Evolutionary conservation across 2,329 filamentous ascomycete genomes (phyloP), one percentile per base, ranked within the genome.

Genomic region (Aspergillus cejpii): DNA sequence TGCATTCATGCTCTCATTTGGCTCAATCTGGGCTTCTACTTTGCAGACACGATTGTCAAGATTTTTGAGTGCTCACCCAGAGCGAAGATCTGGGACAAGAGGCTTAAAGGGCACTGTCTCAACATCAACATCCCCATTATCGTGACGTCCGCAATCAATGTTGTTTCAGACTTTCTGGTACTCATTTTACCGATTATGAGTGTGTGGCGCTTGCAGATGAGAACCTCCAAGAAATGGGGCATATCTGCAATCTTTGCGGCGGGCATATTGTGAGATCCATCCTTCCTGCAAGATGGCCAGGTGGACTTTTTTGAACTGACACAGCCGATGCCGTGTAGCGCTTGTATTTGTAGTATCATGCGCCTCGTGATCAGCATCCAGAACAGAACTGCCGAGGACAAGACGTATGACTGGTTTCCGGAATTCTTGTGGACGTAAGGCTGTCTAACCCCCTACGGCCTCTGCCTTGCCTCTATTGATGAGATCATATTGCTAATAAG

Each of bases 351-450:
- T 6, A 60, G 55, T 26, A 45, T 61, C 19, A 55, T 61, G 51
- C 49, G 56, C 29, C 48, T 61, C 11, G 42, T 41, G 6, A 44
- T 53, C 21, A 56, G 57, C 39, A 41, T 58, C 33, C 33, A 41
- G 15, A 54, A 52, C 41, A 41, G 41, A 10, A 27, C 39, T 33
- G 52, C 42, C 14, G 21, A 39, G 1, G 56, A 58, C 41, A 53
- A 51, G 36, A 59, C 56, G 3, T 49, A 56, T 14, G 53, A 54
- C 39, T 56, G 55, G 50, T 58, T 58, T 29, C 49, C 53, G 8
- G 49, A 54, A 27, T 52, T 57, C 21, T 39, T 61, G 3, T 60
- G 58, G 58, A 58, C 57, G 57, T 59, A 50, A 46, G 54, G 43
- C n/a, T 5, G 11, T 10, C 24, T 21, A n/a, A n/a, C 12, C 7